phyloP scores from a whole-genome alignment of 306 rosid species.

The Medicago arabica region DNA sequence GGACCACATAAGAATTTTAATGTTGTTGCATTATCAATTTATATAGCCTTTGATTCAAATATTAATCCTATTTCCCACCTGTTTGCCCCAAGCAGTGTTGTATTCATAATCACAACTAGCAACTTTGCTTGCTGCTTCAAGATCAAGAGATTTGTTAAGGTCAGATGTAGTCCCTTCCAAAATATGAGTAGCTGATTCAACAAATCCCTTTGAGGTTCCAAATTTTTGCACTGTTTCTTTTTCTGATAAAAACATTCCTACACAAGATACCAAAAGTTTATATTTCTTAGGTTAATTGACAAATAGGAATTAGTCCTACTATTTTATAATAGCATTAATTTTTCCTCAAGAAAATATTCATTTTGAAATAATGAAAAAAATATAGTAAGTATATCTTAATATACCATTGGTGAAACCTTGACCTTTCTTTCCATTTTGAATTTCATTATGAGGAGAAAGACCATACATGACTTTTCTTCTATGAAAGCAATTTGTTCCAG shows the following conservation, averaged over 20 bases:
- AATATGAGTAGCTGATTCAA: slow-evolving; percentile 43
- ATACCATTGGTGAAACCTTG: slow-evolving; percentile 17
- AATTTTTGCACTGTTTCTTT: slow-evolving; percentile 41
- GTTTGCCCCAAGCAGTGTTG: slow-evolving; percentile 65
- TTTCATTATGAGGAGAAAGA: slow-evolving; percentile 34
- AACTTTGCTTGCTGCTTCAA: slow-evolving; percentile 57
- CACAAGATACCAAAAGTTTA: slow-evolving; percentile 8
- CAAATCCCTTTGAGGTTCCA: slow-evolving; percentile 58
- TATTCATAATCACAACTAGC: slow-evolving; percentile 56
- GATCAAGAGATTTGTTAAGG: slow-evolving; percentile 31
- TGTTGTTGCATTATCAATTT: too few relatives aligned
- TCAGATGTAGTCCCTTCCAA: slow-evolving; percentile 45
- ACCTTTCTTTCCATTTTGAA: slow-evolving; percentile 33
- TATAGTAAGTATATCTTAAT: not conserved
- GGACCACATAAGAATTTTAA: too few relatives aligned
- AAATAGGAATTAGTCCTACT: not conserved
- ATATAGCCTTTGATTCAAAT: not conserved
- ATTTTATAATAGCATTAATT: not conserved
- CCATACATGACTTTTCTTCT: slow-evolving; percentile 71
- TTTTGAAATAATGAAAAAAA: not conserved
- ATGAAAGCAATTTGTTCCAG: slow-evolving; percentile 65
- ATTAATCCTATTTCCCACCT: slow-evolving; percentile 50
- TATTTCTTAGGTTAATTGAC: not conserved
- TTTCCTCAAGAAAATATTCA: too few relatives aligned
- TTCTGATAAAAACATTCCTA: slow-evolving; percentile 35